Evolutionary conservation across 1,139 yeast genomes (phyloP), one percentile per base, ranked within the genome.

Genomic region (Suhomyces bokatorum): DNA sequence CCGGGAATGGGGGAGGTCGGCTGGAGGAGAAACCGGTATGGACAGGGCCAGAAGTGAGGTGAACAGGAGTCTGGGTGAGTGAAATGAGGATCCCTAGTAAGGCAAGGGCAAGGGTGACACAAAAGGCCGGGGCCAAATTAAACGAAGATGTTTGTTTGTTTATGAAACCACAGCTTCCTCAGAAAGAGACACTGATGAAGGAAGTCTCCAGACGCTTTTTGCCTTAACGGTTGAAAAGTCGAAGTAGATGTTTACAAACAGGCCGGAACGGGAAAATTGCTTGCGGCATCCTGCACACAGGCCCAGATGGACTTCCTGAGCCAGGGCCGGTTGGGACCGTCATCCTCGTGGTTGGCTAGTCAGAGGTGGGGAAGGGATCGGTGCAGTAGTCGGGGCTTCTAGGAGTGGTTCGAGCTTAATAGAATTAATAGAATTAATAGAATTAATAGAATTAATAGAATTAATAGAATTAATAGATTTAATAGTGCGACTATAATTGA

Each of bases 101-200:
- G 8, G 24, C 24, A 20, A 20, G 24, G 24, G 6, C 24, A 20
- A 4, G 29, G n/a, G 29, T 34, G 29, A 34, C 36, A 34, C 36
- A 34, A 34, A 34, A n/a, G 7, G n/a, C 29, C 12, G 27, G 16
- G 16, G 44, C 33, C 47, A 35, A 44, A 41, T 26, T 44, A 44
- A 44, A 41, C 47, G 47, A 44, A 24, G 26, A 15, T 26, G 32
- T 32, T 31, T 44, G 47, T 44, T 44, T 44, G 42, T 44, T 44
- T 44, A 44, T 37, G 43, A 14, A 35, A 44, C 40, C 35, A 44
- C 39, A 22, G 40, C 16, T 40, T 35, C 29, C 26, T 9, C 26
- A 20, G 26, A 22, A 16, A 32, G 31, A 22, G 20, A 15, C 26
- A 28, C 20, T 15, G 31, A 27, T 17, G 16, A 30, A 39, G 28